These are phyloP conservation scores for Leersia perrieri DNA, from an alignment of 176 grass and related monocot species.

Conservation along the genomic window DNA sequence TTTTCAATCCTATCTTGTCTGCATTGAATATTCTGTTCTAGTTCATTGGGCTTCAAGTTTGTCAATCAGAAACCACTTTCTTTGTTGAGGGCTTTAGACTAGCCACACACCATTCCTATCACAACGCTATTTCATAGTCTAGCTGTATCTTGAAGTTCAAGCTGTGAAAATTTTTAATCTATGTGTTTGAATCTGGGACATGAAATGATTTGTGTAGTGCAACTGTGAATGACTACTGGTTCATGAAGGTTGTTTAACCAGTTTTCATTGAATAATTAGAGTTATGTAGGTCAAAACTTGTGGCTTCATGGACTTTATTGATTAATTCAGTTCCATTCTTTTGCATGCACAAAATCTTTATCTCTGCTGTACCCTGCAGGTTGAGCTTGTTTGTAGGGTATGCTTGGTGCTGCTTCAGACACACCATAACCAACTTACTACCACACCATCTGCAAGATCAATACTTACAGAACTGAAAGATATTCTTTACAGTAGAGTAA, in stretches of 20 bases:
- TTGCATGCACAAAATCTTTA: neutral
- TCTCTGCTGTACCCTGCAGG: slow-evolving; percentile 45
- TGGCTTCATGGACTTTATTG: neutral
- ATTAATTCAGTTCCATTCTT: neutral
- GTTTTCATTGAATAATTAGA: neutral
- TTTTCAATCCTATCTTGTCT: neutral
- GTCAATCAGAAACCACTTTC: too few species aligned
- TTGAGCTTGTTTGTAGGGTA: slow-evolving; percentile 86
- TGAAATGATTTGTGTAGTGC: neutral
- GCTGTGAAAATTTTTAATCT: neutral
- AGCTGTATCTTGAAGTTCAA: neutral
- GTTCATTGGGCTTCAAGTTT: neutral
- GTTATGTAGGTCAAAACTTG: neutral
- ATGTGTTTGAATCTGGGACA: neutral
- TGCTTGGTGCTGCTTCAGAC: slow-evolving; percentile 82
- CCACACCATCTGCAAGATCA: slow-evolving; percentile 59
- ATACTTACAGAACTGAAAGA: slow-evolving; percentile 62
- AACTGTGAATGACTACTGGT: neutral
- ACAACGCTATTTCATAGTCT: slow-evolving; percentile 11
- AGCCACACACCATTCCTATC: neutral
- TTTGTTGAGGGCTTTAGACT: neutral
- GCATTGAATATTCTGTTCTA: neutral
- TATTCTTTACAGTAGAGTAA: slow-evolving; percentile 67
- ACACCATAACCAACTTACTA: slow-evolving; percentile 88
- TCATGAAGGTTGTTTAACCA: neutral